Evolutionary conservation across 768 basidiomycete genomes (phyloP).

Genomic region (Sutorius australiensis): DNA sequence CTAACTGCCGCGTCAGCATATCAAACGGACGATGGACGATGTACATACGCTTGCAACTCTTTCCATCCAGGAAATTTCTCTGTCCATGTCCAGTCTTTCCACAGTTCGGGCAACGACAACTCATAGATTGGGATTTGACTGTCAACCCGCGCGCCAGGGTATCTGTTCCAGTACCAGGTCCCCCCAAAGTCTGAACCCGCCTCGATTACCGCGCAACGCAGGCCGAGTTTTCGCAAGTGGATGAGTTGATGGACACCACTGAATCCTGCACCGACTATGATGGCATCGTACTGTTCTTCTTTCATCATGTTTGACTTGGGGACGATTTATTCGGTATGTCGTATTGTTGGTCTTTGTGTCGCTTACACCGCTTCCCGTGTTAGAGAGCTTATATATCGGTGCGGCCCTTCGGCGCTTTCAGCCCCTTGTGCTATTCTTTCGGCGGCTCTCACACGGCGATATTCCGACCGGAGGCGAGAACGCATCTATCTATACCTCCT

Average conservation of each 20-base stretch:
- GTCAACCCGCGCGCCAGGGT: constrained; percentile 12
- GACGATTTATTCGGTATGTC: no score
- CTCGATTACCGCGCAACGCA: constrained; percentile 8
- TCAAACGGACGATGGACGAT: background rate
- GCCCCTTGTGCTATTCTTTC: no score
- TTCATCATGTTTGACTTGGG: background rate
- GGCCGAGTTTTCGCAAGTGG: constrained; percentile 4
- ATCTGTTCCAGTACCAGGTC: constrained; percentile 15
- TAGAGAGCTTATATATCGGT: no score
- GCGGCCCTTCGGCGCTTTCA: no score
- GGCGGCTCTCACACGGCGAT: no score
- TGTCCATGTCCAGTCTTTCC: constrained; percentile 10
- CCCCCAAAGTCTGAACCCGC: constrained; percentile 11
- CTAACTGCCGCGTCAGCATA: background rate
- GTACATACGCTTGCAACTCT: constrained; percentile 10
- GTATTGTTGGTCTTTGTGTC: no score
- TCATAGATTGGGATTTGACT: constrained; percentile 9
- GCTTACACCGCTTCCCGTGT: no score
- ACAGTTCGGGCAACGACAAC: constrained; percentile 11
- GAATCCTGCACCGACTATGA: constrained; percentile 9
- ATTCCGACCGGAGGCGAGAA: no score
- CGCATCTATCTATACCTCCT: no score
- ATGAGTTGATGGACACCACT: constrained; percentile 5
- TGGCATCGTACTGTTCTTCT: constrained; percentile 6
- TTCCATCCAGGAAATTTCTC: constrained; percentile 12